Evolutionary conservation across 2,329 filamentous ascomycete genomes (phyloP), one percentile per base, ranked within the genome.

Genomic region (Penicillium sumatraense): DNA sequence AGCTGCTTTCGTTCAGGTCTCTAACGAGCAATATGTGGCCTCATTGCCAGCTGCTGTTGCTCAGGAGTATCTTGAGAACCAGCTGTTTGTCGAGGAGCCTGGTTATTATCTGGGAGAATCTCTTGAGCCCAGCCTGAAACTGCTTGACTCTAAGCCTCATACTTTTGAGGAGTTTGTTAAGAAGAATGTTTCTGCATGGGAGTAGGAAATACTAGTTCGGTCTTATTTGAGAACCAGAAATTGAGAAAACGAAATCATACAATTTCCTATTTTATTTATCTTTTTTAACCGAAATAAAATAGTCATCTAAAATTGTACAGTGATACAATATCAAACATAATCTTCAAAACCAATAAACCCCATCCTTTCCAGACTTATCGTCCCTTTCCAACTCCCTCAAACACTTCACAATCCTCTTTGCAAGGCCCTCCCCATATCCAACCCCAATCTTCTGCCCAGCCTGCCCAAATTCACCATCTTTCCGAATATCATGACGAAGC

Each of bases 31-130:
- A 4, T 54, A 49, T 23, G 8, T 58, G 59, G 53, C 33, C 18
- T 44, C 38, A 6, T 16, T 46, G 7, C 31, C 53, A 6, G 18
- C 48, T 5, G 38, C 36, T 11, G 49, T 55, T 33, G 24, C 20
- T 2, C 23, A 46, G 8, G 53, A 55, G 41, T 20, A 33, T 10
- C 44, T 46, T 10, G 47, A 51, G 24, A 46, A 55, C 23, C 24
- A 51, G 23, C 24, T 51, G 11, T 35, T 55, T 27, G 40, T 55
- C 8, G 53, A 55, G 24, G 38, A 47, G 14, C 47, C 53, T 31
- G 53, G 53, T 3, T 55, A 51, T 24, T 46, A 55, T 23, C 47
- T 49, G 3, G 53, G 41, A 31, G 53, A 42, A 11, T 18, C 38
- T 3, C 24, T 55, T 14, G 27, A 41, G 10, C 13, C 40, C 2